A percentile compares a stretch with the other conserved stretches of the same genome.
These are phyloP conservation scores for Anastatica hierochuntica DNA, from an alignment of 345 rosid species.

Conservation along the genomic window DNA sequence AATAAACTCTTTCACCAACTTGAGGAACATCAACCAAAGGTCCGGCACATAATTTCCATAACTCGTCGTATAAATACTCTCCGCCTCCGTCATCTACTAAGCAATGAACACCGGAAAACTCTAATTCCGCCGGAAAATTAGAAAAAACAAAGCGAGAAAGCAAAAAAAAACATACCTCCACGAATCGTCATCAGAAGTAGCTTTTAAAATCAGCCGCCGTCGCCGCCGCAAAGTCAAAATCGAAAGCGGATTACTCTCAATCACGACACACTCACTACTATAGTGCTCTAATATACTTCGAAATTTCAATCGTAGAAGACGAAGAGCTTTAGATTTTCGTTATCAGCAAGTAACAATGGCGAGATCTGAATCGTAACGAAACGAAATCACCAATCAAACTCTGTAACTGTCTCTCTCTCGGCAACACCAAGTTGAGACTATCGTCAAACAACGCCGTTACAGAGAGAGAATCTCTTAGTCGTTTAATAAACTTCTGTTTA, in stretches of 20 bases:
- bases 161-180: slow-evolving; percentile 32
- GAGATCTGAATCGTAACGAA: slow-evolving; percentile 38
- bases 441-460: slow-evolving; percentile 25
- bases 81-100: slow-evolving; percentile 19
- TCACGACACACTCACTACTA: neutral
- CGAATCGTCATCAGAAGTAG: slow-evolving; percentile 39
- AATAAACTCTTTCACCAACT: slow-evolving; percentile 50
- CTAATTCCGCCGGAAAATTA: neutral
- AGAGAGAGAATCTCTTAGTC: neutral
- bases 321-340: too few relatives aligned
- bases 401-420: slow-evolving; percentile 19
- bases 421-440: slow-evolving; percentile 4
- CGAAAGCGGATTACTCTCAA: neutral
- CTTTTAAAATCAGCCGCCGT: neutral
- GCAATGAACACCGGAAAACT: too few relatives aligned
- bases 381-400: slow-evolving; percentile 12
- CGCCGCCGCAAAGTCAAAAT: slow-evolving; percentile 2
- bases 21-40: slow-evolving; percentile 72
- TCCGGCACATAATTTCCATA: slow-evolving; percentile 88
- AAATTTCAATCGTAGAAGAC: slow-evolving; percentile 1
- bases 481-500: neutral
- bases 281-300: slow-evolving; percentile 3
- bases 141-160: neutral
- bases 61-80: slow-evolving; percentile 51
- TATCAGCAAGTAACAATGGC: too few relatives aligned